phyloP scores from a whole-genome alignment of 352 stramenopile genomes.

The Phytopythium aichiense region DNA sequence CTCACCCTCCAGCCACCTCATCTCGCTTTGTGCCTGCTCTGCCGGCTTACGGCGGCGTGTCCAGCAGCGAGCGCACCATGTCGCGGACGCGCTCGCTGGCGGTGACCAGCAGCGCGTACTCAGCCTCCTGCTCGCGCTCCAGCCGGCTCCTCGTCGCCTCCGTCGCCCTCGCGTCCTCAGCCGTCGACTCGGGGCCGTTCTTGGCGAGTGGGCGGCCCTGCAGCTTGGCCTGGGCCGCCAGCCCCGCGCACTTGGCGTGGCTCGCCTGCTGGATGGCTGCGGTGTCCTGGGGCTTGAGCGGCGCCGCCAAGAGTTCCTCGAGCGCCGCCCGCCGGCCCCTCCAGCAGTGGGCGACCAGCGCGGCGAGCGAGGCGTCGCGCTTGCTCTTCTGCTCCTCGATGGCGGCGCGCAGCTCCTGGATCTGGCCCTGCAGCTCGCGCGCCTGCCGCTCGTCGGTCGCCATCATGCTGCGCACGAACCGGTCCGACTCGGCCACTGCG shows the following conservation, averaged over 20 bases:
- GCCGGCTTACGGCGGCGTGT: not conserved
- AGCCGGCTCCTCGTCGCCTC: not conserved
- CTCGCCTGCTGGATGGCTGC: conserved; percentile 5
- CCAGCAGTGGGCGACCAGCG: conserved; percentile 33
- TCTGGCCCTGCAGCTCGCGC: conserved; percentile 27
- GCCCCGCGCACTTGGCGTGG: conserved; percentile 10
- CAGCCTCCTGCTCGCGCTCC: not conserved
- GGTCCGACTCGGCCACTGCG: conserved; percentile 21
- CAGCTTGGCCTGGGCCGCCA: conserved; percentile 8
- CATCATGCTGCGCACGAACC: conserved; percentile 18
- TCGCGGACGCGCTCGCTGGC: conserved; percentile 2
- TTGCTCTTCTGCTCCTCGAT: conserved; percentile 29
- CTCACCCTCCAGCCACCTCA: not conserved
- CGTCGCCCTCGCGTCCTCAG: not conserved
- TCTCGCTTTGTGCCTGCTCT: no score
- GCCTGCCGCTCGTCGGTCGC: conserved; percentile 18
- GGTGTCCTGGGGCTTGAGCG: conserved; percentile 4
- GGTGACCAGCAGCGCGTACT: not conserved
- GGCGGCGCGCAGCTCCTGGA: conserved; percentile 27
- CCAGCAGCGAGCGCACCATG: not conserved
- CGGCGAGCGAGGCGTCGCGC: conserved; percentile 35
- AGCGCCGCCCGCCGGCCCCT: not conserved
- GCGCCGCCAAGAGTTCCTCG: conserved; percentile 3
- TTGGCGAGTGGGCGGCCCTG: not conserved
- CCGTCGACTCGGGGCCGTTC: not conserved